Evolutionary conservation across 2,329 filamentous ascomycete genomes (phyloP).

Genomic region (Fusarium graminum): DNA sequence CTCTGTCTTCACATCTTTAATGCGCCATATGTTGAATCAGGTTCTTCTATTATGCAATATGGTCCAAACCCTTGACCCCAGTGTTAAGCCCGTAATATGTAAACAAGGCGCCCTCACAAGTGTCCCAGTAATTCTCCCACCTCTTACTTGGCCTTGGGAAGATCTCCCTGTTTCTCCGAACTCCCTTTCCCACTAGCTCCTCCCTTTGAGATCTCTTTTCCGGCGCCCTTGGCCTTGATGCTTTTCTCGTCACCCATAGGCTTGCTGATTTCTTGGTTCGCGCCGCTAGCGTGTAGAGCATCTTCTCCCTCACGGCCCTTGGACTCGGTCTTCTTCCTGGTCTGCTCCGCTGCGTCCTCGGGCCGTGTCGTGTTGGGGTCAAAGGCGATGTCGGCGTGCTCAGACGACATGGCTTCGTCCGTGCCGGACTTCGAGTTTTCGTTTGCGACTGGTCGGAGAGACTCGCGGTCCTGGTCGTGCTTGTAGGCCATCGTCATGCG

Average conservation of each 20-base stretch:
- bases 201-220: constrained; percentile 53
- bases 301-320: constrained; percentile 40
- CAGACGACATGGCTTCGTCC: constrained; percentile 69
- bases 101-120: neutral
- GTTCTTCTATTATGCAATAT: neutral
- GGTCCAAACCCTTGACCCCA: neutral
- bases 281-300: constrained; percentile 59
- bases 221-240: constrained; percentile 51
- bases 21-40: neutral
- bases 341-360: constrained; percentile 69
- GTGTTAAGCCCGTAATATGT: neutral
- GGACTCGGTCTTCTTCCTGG: constrained; percentile 56
- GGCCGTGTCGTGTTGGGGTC: constrained; percentile 76
- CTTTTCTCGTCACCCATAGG: constrained; percentile 55
- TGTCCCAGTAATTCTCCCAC: neutral
- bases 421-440: constrained; percentile 78
- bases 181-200: constrained; percentile 52
- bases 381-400: constrained; percentile 73
- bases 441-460: constrained; percentile 72
- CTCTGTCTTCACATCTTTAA: neutral
- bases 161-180: constrained; percentile 50
- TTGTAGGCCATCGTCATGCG: constrained; percentile 58
- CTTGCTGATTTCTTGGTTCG: constrained; percentile 60
- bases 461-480: constrained; percentile 68
- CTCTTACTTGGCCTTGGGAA: constrained; percentile 26